These are phyloP conservation scores for Syzygium oleosum DNA, from an alignment of 345 rosid species.

Conservation along the genomic window DNA sequence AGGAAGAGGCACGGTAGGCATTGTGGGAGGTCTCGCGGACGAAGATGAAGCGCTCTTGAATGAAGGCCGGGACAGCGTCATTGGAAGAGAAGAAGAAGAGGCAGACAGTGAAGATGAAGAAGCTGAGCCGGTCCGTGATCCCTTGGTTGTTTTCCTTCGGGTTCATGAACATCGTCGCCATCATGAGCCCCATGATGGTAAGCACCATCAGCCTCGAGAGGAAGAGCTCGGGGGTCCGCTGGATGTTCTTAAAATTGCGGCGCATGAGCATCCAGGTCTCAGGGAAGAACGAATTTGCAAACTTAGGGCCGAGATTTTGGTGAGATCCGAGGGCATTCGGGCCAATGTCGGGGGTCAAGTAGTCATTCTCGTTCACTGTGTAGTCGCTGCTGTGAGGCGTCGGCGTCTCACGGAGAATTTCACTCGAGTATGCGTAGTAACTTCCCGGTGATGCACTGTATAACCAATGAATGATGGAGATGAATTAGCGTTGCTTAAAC, in stretches of 20 bases:
- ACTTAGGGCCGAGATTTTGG: conserved; percentile 28
- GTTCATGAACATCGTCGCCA: conserved; percentile 65
- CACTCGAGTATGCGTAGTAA: conserved; percentile 34
- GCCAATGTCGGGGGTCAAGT: conserved; percentile 26
- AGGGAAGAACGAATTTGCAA: conserved; percentile 35
- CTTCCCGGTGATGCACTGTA: conserved; percentile 37
- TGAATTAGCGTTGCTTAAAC: neutral
- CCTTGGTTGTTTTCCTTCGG: conserved; percentile 38
- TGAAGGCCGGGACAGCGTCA: conserved; percentile 64
- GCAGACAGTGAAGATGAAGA: conserved; percentile 58
- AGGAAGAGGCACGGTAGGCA: conserved; percentile 58
- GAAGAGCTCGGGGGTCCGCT: conserved; percentile 65
- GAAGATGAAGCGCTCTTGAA: conserved; percentile 62
- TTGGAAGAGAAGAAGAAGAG: conserved; percentile 72
- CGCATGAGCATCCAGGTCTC: conserved; percentile 59
- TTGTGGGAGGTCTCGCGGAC: conserved; percentile 60
- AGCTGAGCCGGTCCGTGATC: conserved; percentile 50
- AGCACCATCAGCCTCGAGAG: conserved; percentile 59
- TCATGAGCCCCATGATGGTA: conserved; percentile 57
- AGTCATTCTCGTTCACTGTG: conserved; percentile 60
- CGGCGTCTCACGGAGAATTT: conserved; percentile 37
- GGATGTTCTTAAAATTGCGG: conserved; percentile 56
- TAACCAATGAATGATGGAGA: neutral
- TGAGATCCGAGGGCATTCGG: neutral
- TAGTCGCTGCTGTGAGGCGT: conserved; percentile 70